Conservation (phyloP, 2,329 filamentous ascomycete genomes). For the Cephalotrichum gorgonifer region DNA sequence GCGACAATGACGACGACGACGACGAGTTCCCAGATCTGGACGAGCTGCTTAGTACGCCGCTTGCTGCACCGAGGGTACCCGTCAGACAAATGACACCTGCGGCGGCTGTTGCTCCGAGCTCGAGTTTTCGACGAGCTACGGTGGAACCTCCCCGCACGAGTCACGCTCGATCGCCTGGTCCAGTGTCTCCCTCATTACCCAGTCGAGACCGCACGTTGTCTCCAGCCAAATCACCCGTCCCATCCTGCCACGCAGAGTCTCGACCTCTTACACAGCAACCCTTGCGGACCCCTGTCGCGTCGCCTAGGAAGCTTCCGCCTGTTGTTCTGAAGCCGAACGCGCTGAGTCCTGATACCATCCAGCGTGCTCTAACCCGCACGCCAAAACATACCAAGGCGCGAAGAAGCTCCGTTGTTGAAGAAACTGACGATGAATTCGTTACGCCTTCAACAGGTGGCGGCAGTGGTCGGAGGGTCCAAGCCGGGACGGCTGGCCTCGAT, state of each 20-base stretch:
- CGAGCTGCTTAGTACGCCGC: conserved; percentile 29
- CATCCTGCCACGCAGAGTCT: not conserved
- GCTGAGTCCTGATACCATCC: not conserved
- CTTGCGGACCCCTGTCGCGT: not conserved
- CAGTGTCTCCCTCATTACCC: not conserved
- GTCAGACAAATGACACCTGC: not conserved
- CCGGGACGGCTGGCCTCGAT: not conserved
- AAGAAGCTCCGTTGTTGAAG: conserved; percentile 33
- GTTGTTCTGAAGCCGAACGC: conserved; percentile 1
- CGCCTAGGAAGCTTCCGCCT: conserved; percentile 1
- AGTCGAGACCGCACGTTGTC: not conserved
- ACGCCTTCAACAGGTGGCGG: conserved; percentile 21
- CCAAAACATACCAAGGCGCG: not conserved
- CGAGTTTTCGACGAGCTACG: not conserved
- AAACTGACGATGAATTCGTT: conserved; percentile 47
- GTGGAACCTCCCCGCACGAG: not conserved
- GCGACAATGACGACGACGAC: conserved; percentile 18
- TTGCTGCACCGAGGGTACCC: conserved; percentile 18
- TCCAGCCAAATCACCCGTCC: not conserved
- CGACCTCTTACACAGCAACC: not conserved
- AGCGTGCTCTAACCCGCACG: conserved; percentile 3
- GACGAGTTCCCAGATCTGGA: conserved; percentile 46
- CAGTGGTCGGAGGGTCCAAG: too few species aligned
- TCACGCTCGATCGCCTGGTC: not conserved
- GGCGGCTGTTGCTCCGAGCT: not conserved